phyloP scores from a whole-genome alignment of 805 yeast genomes.

The Ogataea degrootiae region DNA sequence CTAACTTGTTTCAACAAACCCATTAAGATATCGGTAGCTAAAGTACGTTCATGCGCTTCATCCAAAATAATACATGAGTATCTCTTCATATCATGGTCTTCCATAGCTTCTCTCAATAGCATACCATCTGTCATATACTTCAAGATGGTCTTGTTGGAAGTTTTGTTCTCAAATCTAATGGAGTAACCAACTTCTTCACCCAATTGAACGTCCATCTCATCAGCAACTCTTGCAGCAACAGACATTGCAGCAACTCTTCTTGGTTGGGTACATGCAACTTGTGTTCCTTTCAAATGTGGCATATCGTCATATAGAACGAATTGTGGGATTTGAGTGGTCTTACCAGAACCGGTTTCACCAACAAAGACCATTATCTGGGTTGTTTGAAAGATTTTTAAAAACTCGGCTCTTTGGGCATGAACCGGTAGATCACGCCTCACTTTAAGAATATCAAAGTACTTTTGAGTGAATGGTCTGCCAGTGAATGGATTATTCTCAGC shows the following conservation, averaged over 20 bases:
- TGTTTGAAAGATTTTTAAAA: slow-evolving; percentile 73
- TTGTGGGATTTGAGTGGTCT: slow-evolving; percentile 97
- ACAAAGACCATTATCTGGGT: slow-evolving; percentile 97
- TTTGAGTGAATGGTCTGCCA: slow-evolving; percentile 53
- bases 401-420: slow-evolving; percentile 88
- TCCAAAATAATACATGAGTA: slow-evolving; percentile 91
- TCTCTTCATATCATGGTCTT: slow-evolving; percentile 73
- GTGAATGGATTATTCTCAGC: slow-evolving; percentile 75
- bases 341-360: slow-evolving; percentile 99
- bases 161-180: slow-evolving; percentile 89
- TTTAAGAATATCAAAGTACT: slow-evolving; percentile 73
- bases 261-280: slow-evolving; percentile 95
- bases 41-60: slow-evolving; percentile 97
- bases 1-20: slow-evolving; percentile 85
- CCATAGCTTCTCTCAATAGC: slow-evolving; percentile 96
- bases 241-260: slow-evolving; percentile 99
- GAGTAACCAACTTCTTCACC: slow-evolving; percentile 96
- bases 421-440: slow-evolving; percentile 87
- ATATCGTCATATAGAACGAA: slow-evolving; percentile 89
- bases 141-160: slow-evolving; percentile 72
- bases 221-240: slow-evolving; percentile 95
- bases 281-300: slow-evolving; percentile 79
- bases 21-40: slow-evolving; percentile 95
- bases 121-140: slow-evolving; percentile 99
- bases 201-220: slow-evolving; percentile 88